Evolutionary conservation across 1,139 yeast species (phyloP).

Genomic region (Hansenula lynferdii): DNA sequence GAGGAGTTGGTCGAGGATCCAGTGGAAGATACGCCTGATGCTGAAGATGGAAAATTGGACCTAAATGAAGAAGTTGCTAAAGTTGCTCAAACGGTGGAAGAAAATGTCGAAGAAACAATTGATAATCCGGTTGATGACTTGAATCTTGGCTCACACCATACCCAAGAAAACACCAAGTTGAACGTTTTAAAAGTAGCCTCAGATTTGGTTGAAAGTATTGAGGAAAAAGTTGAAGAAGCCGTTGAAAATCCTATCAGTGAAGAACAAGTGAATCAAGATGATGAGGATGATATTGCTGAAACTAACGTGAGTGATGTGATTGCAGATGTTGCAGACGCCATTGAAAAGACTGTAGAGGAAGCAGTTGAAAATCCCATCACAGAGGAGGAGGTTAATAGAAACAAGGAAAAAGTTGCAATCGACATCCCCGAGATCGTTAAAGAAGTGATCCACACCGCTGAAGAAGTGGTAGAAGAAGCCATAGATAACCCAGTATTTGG

Average conservation of each 20-base stretch:
- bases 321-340: slow-evolving; percentile 2
- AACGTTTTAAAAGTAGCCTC: background rate
- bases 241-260: background rate
- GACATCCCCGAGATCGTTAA: slow-evolving; percentile 1
- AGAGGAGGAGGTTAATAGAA: background rate
- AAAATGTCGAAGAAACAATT: background rate
- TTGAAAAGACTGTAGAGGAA: slow-evolving; percentile 3
- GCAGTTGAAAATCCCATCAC: background rate
- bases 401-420: background rate
- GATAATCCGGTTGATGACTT: background rate
- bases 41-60: background rate
- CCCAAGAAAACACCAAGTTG: background rate
- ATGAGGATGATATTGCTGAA: background rate
- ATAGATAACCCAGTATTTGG: background rate
- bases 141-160: too few relatives aligned
- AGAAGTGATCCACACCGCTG: too few relatives aligned
- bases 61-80: background rate
- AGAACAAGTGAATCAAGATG: too few relatives aligned
- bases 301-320: background rate
- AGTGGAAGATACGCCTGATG: background rate
- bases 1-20: too few relatives aligned
- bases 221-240: slow-evolving; percentile 1
- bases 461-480: slow-evolving; percentile 1
- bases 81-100: background rate
- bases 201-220: background rate